Base-by-base conservation (phyloP, 2,329 filamentous ascomycete genomes). In the Talaromyces albobiverticillius region DNA sequence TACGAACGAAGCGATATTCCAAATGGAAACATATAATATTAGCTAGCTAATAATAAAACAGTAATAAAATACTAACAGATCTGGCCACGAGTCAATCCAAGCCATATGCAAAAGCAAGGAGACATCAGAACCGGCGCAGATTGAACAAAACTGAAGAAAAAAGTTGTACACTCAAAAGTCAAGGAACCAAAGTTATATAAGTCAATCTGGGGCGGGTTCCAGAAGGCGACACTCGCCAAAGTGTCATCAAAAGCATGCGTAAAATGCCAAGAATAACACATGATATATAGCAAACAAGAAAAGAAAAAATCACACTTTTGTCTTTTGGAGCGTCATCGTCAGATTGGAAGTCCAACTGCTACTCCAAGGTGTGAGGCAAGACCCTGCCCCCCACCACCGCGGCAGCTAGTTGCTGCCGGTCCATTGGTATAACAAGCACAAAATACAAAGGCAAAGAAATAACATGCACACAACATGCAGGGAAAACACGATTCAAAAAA, bases 31-130 rank as follows among this genome's bases (percentile, higher is more conserved):
- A 36, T 14, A 40, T 53, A 16, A 29, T 20, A 46, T 46, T 46
- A 53, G 22, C 36, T 38, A 52, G 29, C 32, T 43, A 57, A 50
- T 34, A 2, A 22, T 22, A 41, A 41, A 31, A 46, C 31, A 45
- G 48, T 23, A 52, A 46, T 42, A 41, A 55, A 58, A 26, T 55
- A 59, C 52, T 62, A 58, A 26, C 56, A 59, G 42, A 59, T 53
- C 62, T 59, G 64, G 74, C 75, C 75, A 78, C 77, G 76, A 79
- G 77, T 79, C 76, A 73, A 79, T 74, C 72, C 70, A 60, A 52
- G 40, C 26, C 26, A 29, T 10, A 29, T 29, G 10, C 18, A 29
- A 11, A 32, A 58, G 59, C 58, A 46, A 68, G 74, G 75, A 78
- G 76, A 79, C 76, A 66, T 78, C 76, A 79, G 77, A 78, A 76